Conservation (phyloP, 2,329 filamentous ascomycete species). For the Pyricularia pennisetigena region DNA sequence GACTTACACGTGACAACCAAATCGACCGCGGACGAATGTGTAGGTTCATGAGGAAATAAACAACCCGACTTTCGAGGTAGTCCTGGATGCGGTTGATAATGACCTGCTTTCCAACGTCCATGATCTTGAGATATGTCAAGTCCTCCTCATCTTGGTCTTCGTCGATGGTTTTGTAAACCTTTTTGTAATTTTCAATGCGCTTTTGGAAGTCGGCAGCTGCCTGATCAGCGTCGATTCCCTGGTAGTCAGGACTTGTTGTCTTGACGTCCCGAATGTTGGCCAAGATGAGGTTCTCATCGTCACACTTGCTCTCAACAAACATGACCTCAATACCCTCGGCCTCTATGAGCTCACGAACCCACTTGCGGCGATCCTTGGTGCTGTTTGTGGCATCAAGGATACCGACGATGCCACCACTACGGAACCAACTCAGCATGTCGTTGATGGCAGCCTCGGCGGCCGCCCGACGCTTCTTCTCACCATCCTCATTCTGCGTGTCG, state of each 20-base stretch:
- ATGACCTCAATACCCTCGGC: constrained; percentile 76
- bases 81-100: constrained; percentile 98
- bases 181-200: constrained; percentile 94
- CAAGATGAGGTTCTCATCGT: constrained; percentile 94
- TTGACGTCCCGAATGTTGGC: constrained; percentile 97
- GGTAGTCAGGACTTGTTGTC: constrained; percentile 90
- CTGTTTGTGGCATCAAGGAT: constrained; percentile 93
- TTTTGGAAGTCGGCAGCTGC: constrained; percentile 89
- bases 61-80: constrained; percentile 89
- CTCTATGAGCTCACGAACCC: constrained; percentile 76
- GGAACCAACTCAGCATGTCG: constrained; percentile 94
- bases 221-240: constrained; percentile 84
- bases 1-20: constrained; percentile 81
- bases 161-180: constrained; percentile 89
- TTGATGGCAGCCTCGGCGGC: constrained; percentile 85
- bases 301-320: constrained; percentile 95
- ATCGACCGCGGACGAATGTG: constrained; percentile 95
- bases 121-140: constrained; percentile 93
- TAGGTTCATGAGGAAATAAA: constrained; percentile 97
- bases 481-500: constrained; percentile 80
- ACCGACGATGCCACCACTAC: constrained; percentile 69
- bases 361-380: constrained; percentile 78
- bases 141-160: constrained; percentile 69
- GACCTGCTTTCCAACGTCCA: constrained; percentile 90
- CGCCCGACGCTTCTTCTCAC: constrained; percentile 76